Conservation (phyloP, 2,329 filamentous ascomycete species). For the Chrysoporthe cubensis region DNA sequence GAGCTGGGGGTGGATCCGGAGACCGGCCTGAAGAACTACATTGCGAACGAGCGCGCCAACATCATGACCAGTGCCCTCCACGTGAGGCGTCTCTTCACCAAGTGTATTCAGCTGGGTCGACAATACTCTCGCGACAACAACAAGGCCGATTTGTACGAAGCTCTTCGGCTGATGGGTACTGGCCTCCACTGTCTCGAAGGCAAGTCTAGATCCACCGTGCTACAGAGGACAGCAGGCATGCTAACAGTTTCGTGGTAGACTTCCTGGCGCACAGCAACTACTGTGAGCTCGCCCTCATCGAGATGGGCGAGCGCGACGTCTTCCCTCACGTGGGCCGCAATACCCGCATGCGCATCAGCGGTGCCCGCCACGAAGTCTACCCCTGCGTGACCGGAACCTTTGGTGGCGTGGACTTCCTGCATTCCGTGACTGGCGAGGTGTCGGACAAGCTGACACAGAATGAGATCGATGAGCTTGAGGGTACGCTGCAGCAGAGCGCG, state of each 20-base stretch:
- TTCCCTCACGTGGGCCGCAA: constrained; percentile 85
- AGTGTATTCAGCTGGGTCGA: constrained; percentile 79
- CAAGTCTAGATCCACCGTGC: constrained; percentile 37
- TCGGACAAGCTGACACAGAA: constrained; percentile 90
- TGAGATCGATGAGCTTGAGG: constrained; percentile 86
- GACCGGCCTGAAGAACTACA: constrained; percentile 90
- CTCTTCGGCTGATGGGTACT: constrained; percentile 83
- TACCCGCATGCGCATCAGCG: constrained; percentile 72
- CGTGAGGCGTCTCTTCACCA: constrained; percentile 72
- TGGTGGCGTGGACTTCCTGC: constrained; percentile 91
- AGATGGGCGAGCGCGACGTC: constrained; percentile 77
- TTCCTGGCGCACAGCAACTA: constrained; percentile 96
- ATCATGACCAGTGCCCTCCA: constrained; percentile 84
- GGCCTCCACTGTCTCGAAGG: constrained; percentile 87
- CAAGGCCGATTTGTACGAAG: constrained; percentile 83
- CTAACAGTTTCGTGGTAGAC: constrained; percentile 51
- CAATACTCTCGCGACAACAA: constrained; percentile 68
- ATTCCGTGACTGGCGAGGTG: constrained; percentile 80
- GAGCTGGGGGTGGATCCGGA: constrained; percentile 79
- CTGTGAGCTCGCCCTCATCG: constrained; percentile 82
- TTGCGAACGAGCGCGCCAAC: constrained; percentile 77
- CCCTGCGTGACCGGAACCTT: constrained; percentile 91
- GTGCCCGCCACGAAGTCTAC: constrained; percentile 69
- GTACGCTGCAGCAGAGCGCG: constrained; percentile 70
- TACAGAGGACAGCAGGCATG: constrained; percentile 9